phyloP scores from a whole-genome alignment of 306 rosid species.

The Canavalia gladiata region DNA sequence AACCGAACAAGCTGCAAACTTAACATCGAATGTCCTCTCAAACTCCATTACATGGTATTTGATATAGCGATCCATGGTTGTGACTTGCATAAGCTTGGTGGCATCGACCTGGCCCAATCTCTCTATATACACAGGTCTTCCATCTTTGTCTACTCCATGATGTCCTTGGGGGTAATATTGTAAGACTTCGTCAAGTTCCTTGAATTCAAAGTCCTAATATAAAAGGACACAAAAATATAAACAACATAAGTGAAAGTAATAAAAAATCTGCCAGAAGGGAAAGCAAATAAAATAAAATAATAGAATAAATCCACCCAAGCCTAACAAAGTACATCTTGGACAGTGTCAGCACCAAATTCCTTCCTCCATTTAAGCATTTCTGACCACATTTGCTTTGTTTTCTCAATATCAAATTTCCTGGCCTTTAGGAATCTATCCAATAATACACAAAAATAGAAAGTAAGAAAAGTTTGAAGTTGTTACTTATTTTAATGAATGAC shows the following conservation, averaged over 20 bases:
- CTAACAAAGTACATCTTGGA: slow-evolving; percentile 62
- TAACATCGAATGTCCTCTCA: slow-evolving; percentile 77
- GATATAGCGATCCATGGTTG: slow-evolving; percentile 86
- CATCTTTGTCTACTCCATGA: slow-evolving; percentile 96
- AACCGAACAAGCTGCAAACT: slow-evolving; percentile 94
- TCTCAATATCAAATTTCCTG: slow-evolving; percentile 81
- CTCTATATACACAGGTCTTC: slow-evolving; percentile 90
- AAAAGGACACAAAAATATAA: slow-evolving; percentile 7
- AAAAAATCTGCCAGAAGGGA: background rate
- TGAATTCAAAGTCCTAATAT: slow-evolving; percentile 83
- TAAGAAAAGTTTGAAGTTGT: background rate
- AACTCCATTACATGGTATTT: slow-evolving; percentile 85
- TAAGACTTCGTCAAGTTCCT: slow-evolving; percentile 73
- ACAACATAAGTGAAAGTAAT: background rate
- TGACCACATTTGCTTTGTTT: slow-evolving; percentile 93
- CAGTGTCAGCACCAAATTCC: slow-evolving; percentile 83
- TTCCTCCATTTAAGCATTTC: slow-evolving; percentile 91
- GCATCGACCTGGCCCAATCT: slow-evolving; percentile 81
- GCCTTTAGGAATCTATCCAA: slow-evolving; percentile 84
- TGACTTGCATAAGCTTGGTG: slow-evolving; percentile 79
- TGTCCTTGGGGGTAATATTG: slow-evolving; percentile 92
- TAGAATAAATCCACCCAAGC: background rate
- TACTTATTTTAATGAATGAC: slow-evolving; percentile 1
- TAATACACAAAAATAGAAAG: background rate
- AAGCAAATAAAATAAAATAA: slow-evolving; percentile 6